Base-by-base conservation (phyloP, 371 early-diverging fungal species). In the Cokeromyces recurvatus region DNA sequence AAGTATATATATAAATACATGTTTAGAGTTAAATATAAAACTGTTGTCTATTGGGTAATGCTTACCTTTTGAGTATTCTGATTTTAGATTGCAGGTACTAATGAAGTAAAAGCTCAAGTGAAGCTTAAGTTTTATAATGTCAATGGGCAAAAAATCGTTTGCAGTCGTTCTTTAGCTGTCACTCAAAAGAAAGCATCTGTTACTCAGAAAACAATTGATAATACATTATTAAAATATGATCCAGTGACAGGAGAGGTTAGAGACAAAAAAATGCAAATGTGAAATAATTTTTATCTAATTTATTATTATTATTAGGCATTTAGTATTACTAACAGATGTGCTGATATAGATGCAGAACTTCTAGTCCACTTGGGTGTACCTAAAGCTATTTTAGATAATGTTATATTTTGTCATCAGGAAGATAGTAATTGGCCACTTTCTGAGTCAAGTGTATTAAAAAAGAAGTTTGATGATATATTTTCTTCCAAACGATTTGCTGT, bases 341-440 rank as follows among this genome's bases (percentile, higher is more conserved):
- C 93, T 2, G 96, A 95, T 40, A 56, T 98, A 38, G 96, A 99
- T 72, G 66, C 77, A 2, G 91, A 91, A 55, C 59, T 99, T 25
- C 89, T 92, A 0, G 51, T 79, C 25, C 86, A 91, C 49, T 73
- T 99, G 4, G 98, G 97, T 8, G 93, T 95, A 10, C 87, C 90
- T 16, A 78, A 81, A 45, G 90, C 99, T 0, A 90, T 99, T 23
- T 66, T 99, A 20, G 99, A 99, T 46, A 97, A 93, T 71, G 99
- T 99, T 29, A 91, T 99, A 14, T 99, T 99, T 56, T 98, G 98
- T 64, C 99, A 99, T 62, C 99, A 99, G 70, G 99, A 99, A 62
- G 99, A 99, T 10, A 90, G 93, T 35, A 90, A 85, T 53, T 99
- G 99, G 94, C 99, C 99, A 7, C 75, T 99, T 15, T 79, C 91